Evolutionary conservation across 306 rosid species (phyloP).

Genomic region (Vachellia collinsii): DNA sequence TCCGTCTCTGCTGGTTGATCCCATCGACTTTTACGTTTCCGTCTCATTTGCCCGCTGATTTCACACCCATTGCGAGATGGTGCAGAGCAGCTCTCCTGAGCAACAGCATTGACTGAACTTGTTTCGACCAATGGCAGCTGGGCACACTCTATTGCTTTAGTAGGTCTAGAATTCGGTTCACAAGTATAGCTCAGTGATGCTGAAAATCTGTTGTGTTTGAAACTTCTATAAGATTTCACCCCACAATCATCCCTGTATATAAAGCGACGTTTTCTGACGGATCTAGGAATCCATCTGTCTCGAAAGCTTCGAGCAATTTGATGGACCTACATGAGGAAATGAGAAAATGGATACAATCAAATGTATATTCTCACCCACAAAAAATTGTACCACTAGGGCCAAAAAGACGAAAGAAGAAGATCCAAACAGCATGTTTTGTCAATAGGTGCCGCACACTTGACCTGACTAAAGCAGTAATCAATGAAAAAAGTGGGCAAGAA

Average conservation of each 20-base stretch:
- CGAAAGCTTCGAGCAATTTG: conserved; percentile 96
- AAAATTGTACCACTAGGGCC: conserved; percentile 1
- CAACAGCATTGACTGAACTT: conserved; percentile 46
- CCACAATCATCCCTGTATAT: conserved; percentile 69
- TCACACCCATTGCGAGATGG: conserved; percentile 46
- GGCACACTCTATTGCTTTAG: conserved; percentile 60
- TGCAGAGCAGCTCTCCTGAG: conserved; percentile 58
- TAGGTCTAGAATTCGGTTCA: conserved; percentile 65
- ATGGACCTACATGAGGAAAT: conserved; percentile 74
- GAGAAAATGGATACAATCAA: conserved; percentile 31
- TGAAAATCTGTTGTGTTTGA: conserved; percentile 56
- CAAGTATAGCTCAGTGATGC: conserved; percentile 50
- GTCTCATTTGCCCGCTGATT: conserved; percentile 49
- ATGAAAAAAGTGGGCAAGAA: conserved; percentile 8
- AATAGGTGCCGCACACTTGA: not conserved
- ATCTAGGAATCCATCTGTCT: conserved; percentile 86
- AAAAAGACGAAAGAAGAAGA: not conserved
- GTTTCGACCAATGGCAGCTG: conserved; percentile 49
- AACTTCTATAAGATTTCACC: conserved; percentile 63
- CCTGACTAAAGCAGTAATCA: conserved; percentile 20
- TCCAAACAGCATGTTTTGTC: conserved; percentile 11
- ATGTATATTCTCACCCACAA: conserved; percentile 18
- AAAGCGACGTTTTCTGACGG: conserved; percentile 55
- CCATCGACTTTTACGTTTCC: conserved; percentile 98
- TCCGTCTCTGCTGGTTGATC: conserved; percentile 83